Percentiles rank a stretch among this genome's conserved stretches.
Conservation (phyloP, 2,329 filamentous ascomycete species). For the Penicillium sp. region DNA sequence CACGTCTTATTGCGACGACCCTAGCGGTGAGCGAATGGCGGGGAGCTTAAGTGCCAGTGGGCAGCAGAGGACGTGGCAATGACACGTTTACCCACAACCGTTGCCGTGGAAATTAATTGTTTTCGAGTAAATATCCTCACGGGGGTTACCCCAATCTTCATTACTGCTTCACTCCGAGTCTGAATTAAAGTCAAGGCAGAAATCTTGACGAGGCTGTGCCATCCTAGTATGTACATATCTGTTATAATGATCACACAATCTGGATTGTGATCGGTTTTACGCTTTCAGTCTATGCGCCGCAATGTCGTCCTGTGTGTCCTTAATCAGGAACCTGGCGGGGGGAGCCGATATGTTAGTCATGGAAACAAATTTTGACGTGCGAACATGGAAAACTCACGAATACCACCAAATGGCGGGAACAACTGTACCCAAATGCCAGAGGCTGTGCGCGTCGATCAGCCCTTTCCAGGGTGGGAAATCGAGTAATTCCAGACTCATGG, state of each 20-base stretch:
- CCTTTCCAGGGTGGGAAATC: conserved; percentile 85
- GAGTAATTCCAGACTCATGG: conserved; percentile 92
- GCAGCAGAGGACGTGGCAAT: conserved; percentile 17
- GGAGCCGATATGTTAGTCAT: conserved; percentile 11
- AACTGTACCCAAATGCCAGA: conserved; percentile 96
- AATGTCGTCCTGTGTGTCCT: conserved; percentile 79
- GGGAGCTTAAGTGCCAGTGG: conserved; percentile 9
- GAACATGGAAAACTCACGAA: conserved; percentile 61
- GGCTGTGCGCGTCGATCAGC: conserved; percentile 83
- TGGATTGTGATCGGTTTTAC: conserved; percentile 28
- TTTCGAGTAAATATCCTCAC: background rate
- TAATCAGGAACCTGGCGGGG: conserved; percentile 70
- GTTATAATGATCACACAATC: background rate
- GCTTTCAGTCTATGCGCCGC: conserved; percentile 69
- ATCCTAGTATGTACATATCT: background rate
- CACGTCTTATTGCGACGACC: conserved; percentile 27
- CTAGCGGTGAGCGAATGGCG: conserved; percentile 24
- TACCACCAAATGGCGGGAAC: conserved; percentile 87
- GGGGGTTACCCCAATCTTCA: conserved; percentile 1
- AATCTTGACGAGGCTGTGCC: background rate
- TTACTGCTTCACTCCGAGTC: conserved; percentile 1
- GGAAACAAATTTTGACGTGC: background rate
- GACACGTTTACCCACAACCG: background rate
- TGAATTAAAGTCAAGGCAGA: background rate
- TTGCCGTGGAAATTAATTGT: conserved; percentile 16